Evolutionary conservation across 176 grass and related monocot species (phyloP).

Genomic region (Musa troglodytarum): DNA sequence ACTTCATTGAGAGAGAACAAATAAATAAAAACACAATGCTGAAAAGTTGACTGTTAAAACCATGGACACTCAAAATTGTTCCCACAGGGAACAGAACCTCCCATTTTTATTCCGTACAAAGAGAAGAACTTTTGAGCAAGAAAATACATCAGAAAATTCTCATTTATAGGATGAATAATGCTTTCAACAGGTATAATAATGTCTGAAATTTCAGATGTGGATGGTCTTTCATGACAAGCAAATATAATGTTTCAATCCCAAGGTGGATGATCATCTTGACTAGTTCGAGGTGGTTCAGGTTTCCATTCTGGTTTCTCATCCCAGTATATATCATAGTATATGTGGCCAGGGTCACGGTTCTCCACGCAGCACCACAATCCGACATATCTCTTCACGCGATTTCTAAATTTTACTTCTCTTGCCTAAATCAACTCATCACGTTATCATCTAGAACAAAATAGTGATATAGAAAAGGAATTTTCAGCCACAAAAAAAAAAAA

Average conservation of each 20-base stretch:
- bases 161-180: no score
- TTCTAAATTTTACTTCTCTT: conserved; percentile 47
- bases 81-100: no score
- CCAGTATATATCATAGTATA: conserved; percentile 98
- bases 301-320: conserved; percentile 84
- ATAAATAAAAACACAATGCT: no score
- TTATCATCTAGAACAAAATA: conserved; percentile 1
- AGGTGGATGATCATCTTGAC: conserved; percentile 63
- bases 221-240: no score
- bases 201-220: no score
- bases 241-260: conserved; percentile 7
- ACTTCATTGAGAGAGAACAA: no score
- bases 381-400: conserved; percentile 72
- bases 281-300: conserved; percentile 50
- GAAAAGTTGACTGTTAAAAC: no score
- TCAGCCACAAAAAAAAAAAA: not conserved
- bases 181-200: no score
- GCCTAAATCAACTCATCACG: conserved; percentile 33
- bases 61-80: no score
- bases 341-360: conserved; percentile 60
- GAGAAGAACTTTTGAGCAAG: no score
- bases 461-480: not conserved
- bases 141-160: no score
- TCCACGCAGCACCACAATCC: conserved; percentile 84
- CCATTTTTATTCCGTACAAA: no score